Conservation (phyloP, 495 filamentous ascomycete species). For the Tuber indicum region DNA sequence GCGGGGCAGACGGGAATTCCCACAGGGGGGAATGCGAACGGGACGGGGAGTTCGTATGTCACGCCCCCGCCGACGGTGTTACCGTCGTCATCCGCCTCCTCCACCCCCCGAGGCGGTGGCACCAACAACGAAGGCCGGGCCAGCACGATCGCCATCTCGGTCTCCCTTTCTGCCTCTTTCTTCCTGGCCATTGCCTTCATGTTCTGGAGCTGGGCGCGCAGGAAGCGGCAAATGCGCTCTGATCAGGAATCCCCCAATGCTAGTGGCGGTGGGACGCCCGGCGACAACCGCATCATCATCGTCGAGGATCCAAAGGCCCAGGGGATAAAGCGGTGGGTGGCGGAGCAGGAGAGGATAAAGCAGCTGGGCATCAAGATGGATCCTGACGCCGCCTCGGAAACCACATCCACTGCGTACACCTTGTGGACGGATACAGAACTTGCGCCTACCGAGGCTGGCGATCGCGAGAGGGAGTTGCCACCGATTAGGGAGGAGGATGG, state of each 20-base stretch:
- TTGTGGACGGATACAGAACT: constrained; percentile 33
- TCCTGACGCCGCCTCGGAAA: constrained; percentile 19
- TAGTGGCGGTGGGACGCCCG: neutral
- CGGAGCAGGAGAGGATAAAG: constrained; percentile 29
- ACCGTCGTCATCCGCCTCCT: neutral
- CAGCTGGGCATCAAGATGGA: constrained; percentile 19
- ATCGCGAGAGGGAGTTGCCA: neutral
- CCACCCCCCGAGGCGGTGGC: neutral
- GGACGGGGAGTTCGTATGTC: neutral
- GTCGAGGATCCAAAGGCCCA: constrained; percentile 15
- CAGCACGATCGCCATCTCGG: constrained; percentile 22
- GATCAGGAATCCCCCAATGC: neutral
- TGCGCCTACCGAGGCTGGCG: constrained; percentile 23
- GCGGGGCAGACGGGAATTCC: neutral
- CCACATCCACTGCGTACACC: constrained; percentile 27
- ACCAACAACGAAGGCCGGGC: neutral
- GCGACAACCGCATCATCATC: constrained; percentile 1
- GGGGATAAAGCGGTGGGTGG: constrained; percentile 28
- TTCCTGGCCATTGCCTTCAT: neutral
- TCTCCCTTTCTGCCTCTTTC: constrained; percentile 5
- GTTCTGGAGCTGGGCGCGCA: neutral
- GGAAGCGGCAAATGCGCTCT: neutral
- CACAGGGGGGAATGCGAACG: neutral
- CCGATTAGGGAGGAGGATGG: neutral
- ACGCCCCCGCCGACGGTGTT: neutral